Evolutionary conservation across 2,329 filamentous ascomycete genomes (phyloP).

Genomic region (Cercospora janseana): DNA sequence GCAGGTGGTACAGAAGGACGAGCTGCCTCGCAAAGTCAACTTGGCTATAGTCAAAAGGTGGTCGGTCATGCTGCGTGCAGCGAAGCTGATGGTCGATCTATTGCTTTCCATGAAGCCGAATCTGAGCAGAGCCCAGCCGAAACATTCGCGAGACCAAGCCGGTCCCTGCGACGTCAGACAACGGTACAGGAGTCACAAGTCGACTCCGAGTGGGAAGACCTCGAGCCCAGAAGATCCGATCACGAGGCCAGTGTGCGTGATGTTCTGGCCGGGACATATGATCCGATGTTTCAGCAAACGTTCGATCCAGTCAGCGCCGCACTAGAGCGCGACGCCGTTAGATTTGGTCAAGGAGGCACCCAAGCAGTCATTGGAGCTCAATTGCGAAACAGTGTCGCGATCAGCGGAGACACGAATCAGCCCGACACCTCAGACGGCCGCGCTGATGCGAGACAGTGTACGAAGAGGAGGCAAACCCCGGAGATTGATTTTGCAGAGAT

Average conservation of each 20-base stretch:
- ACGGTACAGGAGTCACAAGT: slow-evolving; percentile 14
- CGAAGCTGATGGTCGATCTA: slow-evolving; percentile 1
- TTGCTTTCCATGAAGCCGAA: too few relatives aligned
- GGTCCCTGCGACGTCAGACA: background rate
- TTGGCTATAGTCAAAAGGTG: too few relatives aligned
- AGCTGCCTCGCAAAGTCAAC: slow-evolving; percentile 8
- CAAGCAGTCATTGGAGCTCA: slow-evolving; percentile 13
- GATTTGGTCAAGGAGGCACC: slow-evolving; percentile 20
- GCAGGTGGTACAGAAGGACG: slow-evolving; percentile 5
- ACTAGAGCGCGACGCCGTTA: slow-evolving; percentile 22
- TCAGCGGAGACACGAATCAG: too few relatives aligned
- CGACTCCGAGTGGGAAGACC: slow-evolving; percentile 1
- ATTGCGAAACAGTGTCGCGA: too few relatives aligned
- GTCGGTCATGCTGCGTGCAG: background rate
- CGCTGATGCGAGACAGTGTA: too few relatives aligned
- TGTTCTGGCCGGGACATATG: slow-evolving; percentile 4
- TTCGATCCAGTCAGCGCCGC: slow-evolving; percentile 26
- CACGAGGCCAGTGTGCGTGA: background rate
- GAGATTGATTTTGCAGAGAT: too few relatives aligned
- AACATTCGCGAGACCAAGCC: background rate
- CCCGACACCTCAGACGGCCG: too few relatives aligned
- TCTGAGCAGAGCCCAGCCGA: too few relatives aligned
- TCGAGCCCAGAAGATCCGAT: background rate
- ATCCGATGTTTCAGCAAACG: slow-evolving; percentile 21
- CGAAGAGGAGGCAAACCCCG: too few relatives aligned